Percentiles rank a stretch among this genome's conserved stretches.
phyloP scores from a whole-genome alignment of 441 rosid genomes.

The Cnidoscolus chayamansa region DNA sequence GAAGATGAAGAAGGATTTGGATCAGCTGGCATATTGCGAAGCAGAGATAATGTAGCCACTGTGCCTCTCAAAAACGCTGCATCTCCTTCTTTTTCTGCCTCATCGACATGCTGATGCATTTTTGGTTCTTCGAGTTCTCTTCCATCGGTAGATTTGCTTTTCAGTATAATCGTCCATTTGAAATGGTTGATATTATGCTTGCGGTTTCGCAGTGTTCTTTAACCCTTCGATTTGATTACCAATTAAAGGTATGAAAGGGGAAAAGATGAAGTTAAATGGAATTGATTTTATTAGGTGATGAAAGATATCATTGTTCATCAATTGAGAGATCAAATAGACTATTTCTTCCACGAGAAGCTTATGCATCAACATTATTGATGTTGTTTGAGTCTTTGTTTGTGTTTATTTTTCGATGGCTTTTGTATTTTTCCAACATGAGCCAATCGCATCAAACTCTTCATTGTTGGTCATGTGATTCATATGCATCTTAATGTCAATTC shows the following conservation, averaged over 20 bases:
- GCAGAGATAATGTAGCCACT: not conserved
- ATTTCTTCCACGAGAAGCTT: not conserved
- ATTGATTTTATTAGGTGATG: not conserved
- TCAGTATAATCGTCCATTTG: not conserved
- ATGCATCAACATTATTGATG: not conserved
- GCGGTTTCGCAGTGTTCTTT: not conserved
- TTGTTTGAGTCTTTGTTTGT: not conserved
- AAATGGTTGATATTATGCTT: not conserved
- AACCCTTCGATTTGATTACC: not conserved
- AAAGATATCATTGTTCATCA: not conserved
- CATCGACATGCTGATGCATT: not conserved
- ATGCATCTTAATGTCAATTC: too few relatives aligned
- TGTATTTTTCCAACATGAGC: not conserved
- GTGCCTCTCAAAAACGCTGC: constrained; percentile 26
- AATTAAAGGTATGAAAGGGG: not conserved
- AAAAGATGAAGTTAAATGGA: too few relatives aligned
- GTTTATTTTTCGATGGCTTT: not conserved
- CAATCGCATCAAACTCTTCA: too few relatives aligned
- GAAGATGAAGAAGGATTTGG: constrained; percentile 34
- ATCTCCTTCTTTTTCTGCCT: constrained; percentile 22
- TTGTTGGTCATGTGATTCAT: too few relatives aligned
- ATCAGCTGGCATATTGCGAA: constrained; percentile 20
- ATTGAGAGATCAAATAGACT: not conserved
- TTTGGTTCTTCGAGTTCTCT: not conserved
- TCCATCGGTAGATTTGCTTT: not conserved